Evolutionary conservation across 2,329 filamentous ascomycete species (phyloP), one percentile per base, ranked within the genome.

Genomic region (Peltaster fructicola): DNA sequence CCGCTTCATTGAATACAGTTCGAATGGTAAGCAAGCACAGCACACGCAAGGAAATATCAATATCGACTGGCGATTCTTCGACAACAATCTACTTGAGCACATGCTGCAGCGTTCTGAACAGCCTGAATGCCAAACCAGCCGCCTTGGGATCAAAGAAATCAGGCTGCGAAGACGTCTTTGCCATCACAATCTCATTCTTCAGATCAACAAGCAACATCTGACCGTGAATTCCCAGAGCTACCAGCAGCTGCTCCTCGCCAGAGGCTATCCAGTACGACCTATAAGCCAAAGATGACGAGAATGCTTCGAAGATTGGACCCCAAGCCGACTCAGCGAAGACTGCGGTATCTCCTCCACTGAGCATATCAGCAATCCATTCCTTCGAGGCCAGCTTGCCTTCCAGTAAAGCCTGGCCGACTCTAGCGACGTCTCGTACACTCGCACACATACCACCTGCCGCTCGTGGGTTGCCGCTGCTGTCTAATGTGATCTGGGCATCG

Each of bases 181-280:
- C 38, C 23, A 40, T 18, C 20, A 41, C 38, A 9, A 39, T 34
- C n/a, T 30, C 30, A 25, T 37, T 27, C 24, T 31, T 34, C 15
- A 24, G 26, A 22, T 41, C 38, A 14, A 37, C 24, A 17, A 37
- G 13, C 13, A 41, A 25, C 17, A 30, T 22, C 31, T 41, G 35
- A 15, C 37, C 37, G 30, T 29, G 32, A 7, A 39, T 30, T 3
- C 37, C 37, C 15, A 35, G 15, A 1, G 23, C 37, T 24, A 38
- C 31, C 12, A 35, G 15, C 7, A 24, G 26, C 14, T 36, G 26
- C 15, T 18, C 24, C 2, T 25, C 17, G 4, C 23, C 16, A 24
- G 35, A 31, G 4, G 26, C 29, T 14, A 31, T 14, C 15, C 31
- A 39, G 22, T 26, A 35, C 15, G 22, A 24, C 7, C 37, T 21